Evolutionary conservation across 176 grass and related monocot genomes (phyloP).

Genomic region (Aegilops speltoides): DNA sequence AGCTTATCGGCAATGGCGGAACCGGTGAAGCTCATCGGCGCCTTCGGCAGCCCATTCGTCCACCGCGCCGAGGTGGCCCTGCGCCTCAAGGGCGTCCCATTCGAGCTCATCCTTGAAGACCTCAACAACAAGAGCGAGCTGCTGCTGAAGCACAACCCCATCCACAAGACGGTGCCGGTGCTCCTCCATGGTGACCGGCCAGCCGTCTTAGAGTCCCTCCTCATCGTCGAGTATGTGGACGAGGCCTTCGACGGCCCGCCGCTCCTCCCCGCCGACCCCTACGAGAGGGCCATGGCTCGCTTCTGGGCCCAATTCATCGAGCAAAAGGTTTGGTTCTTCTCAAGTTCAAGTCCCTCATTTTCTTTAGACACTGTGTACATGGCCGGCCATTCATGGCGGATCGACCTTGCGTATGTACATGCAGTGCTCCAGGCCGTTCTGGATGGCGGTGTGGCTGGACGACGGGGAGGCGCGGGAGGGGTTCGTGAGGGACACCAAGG

Average conservation of each 20-base stretch:
- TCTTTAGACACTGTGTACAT: too few species aligned
- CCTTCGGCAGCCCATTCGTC: neutral
- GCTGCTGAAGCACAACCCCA: conserved; percentile 38
- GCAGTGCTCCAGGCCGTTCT: neutral
- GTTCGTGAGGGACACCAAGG: neutral
- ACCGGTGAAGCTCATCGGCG: neutral
- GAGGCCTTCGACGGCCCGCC: conserved; percentile 23
- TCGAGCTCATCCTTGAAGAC: conserved; percentile 19
- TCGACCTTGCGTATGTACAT: neutral
- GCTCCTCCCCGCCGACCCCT: neutral
- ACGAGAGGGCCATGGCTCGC: neutral
- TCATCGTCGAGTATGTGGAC: conserved; percentile 41
- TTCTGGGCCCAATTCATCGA: conserved; percentile 14
- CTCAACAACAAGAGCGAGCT: conserved; percentile 41
- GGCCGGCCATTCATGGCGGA: neutral
- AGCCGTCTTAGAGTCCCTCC: neutral
- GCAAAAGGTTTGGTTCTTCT: neutral
- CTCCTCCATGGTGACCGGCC: conserved; percentile 26
- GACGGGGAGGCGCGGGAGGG: neutral
- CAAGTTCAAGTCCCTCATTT: too few species aligned
- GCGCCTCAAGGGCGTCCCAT: neutral
- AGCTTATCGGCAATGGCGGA: neutral
- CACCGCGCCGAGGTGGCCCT: neutral
- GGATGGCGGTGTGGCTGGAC: neutral
- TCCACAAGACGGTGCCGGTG: conserved; percentile 26